Evolutionary conservation across 495 filamentous ascomycete genomes (phyloP).

Genomic region (Collariella sp.): DNA sequence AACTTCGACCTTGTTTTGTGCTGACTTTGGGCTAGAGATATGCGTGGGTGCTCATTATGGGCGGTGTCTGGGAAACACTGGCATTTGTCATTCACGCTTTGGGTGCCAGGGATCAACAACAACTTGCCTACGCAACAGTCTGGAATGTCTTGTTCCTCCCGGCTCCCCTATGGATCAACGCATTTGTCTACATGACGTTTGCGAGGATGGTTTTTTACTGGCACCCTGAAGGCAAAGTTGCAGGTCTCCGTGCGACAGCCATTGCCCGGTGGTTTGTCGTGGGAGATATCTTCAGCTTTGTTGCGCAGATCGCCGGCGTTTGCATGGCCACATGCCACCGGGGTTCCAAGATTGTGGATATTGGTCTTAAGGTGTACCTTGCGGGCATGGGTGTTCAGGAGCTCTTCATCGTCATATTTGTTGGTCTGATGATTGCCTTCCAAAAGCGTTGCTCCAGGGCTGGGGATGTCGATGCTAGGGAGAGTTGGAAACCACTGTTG

Average conservation of each 20-base stretch:
- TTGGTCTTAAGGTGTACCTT: constrained; percentile 52
- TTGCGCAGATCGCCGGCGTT: constrained; percentile 52
- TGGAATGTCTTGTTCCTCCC: constrained; percentile 36
- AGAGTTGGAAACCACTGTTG: constrained; percentile 37
- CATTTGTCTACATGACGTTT: constrained; percentile 61
- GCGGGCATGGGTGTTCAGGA: constrained; percentile 53
- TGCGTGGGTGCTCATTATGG: constrained; percentile 32
- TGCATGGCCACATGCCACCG: constrained; percentile 28
- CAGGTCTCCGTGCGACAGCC: constrained; percentile 39
- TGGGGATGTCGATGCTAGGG: constrained; percentile 10
- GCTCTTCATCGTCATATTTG: constrained; percentile 49
- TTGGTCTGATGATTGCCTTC: constrained; percentile 39
- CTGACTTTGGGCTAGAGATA: too few species aligned
- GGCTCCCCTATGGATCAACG: constrained; percentile 51
- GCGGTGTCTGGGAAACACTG: constrained; percentile 30
- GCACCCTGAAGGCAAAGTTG: constrained; percentile 39
- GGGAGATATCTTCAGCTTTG: constrained; percentile 55
- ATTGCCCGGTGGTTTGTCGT: constrained; percentile 52
- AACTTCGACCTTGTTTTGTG: too few species aligned
- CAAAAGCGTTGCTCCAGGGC: constrained; percentile 29
- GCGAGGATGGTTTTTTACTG: constrained; percentile 55
- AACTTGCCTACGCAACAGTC: constrained; percentile 14
- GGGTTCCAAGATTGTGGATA: constrained; percentile 14
- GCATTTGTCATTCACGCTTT: constrained; percentile 31
- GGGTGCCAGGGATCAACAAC: constrained; percentile 34